Evolutionary conservation across 2,329 filamentous ascomycete species (phyloP), one percentile per base, ranked within the genome.

Genomic region (Apiospora kogelbergensis): DNA sequence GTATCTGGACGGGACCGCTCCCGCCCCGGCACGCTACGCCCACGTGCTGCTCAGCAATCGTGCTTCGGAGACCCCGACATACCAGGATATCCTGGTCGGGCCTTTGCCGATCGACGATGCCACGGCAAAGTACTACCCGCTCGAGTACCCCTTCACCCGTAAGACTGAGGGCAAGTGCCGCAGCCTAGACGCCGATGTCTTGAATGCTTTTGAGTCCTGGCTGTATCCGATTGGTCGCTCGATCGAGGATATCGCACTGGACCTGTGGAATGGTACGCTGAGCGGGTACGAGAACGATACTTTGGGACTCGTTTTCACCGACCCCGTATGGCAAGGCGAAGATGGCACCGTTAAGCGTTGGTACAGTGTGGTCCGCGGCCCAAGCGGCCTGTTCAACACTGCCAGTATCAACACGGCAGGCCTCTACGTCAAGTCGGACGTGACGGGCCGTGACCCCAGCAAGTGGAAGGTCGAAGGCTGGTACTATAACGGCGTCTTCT

Each of bases 401-500:
- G 74, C 15, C 76, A 85, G 13, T 84, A 85, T 1, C 81, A 84
- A 1, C 82, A 83, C 1, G 72, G 87, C 1, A 1, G 53, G 53
- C 20, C 20, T 60, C 17, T 81, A 78, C 68, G 77, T 83, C 73
- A 79, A 80, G 72, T 76, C 78, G 1, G 84, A 89, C 70, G 75
- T 87, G 0, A 88, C 84, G 0, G 84, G 85, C 0, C 80, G 84
- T 6, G 83, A 88, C 70, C 82, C 84, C 10, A 78, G 80, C 17
- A 77, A 84, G 44, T 89, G 88, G 87, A 78, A 75, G 20, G 74
- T 87, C 0, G 78, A 81, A 20, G 84, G 83, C 1, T 89, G 86
- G 84, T 82, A 85, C n/a, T 89, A 88, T 73, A 84, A 87, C 68
- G 82, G 83, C 57, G 74, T 84, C 17, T 84, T 84, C 70, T 90